Evolutionary conservation across 2,329 filamentous ascomycete genomes (phyloP).

Genomic region (Myriosclerotinia duriaeana): DNA sequence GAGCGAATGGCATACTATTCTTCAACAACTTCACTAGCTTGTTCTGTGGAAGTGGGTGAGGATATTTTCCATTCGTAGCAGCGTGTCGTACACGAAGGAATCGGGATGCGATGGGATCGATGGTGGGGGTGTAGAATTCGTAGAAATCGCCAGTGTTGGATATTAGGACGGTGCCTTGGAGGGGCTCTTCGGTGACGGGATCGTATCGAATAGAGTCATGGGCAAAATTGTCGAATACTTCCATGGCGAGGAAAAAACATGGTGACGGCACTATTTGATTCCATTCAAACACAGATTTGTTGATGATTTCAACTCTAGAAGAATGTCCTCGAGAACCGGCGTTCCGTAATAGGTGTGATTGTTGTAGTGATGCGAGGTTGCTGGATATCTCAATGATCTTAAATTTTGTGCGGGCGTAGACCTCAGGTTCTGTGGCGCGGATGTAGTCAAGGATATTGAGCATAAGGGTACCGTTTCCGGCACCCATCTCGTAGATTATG

Average conservation of each 20-base stretch:
- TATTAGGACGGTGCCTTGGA: constrained; percentile 87
- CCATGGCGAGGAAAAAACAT: constrained; percentile 96
- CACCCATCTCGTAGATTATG: constrained; percentile 98
- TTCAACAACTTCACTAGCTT: constrained; percentile 61
- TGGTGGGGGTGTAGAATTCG: constrained; percentile 80
- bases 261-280: constrained; percentile 80
- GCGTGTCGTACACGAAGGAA: constrained; percentile 84
- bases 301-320: constrained; percentile 90
- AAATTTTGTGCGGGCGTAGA: constrained; percentile 91
- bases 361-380: constrained; percentile 75
- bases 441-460: constrained; percentile 97
- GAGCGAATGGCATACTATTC: constrained; percentile 64
- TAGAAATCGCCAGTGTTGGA: constrained; percentile 85
- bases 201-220: constrained; percentile 95
- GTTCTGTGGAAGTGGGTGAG: constrained; percentile 56
- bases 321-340: constrained; percentile 72
- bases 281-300: constrained; percentile 95
- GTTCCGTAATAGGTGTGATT: constrained; percentile 63
- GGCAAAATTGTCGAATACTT: constrained; percentile 98
- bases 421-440: constrained; percentile 80
- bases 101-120: constrained; percentile 80
- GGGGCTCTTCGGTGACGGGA: constrained; percentile 71
- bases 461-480: constrained; percentile 96
- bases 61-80: constrained; percentile 64
- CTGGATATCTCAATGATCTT: constrained; percentile 94